Evolutionary conservation across 2,329 filamentous ascomycete genomes (phyloP), one percentile per base, ranked within the genome.

Genomic region (Camptophora hylomeconis): DNA sequence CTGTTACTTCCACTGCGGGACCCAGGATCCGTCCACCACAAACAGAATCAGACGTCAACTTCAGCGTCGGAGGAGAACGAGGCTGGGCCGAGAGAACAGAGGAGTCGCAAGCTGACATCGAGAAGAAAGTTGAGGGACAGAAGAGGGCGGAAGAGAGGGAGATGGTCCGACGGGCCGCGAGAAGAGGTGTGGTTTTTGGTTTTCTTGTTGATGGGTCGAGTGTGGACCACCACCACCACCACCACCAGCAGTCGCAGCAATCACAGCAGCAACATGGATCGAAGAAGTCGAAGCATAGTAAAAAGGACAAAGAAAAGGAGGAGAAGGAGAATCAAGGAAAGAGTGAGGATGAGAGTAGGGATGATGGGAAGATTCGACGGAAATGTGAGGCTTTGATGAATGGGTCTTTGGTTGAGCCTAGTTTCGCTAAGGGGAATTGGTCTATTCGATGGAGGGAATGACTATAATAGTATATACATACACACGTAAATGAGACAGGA

Each of bases 341-440:
- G 12, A 15, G 7, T 26, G 24, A 11, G 7, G n/a, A 14, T 19
- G 31, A 2, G 13, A 38, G 2, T 18, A 33, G 7, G 31, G 35
- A 21, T 9, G 17, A 12, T 16, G 13, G 3, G 24, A 28, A 16
- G 21, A 34, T 11, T 13, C 4, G 48, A 36, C 56, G 58, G 32
- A 61, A 65, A 38, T 72, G 68, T 33, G 70, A 75, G 46, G 69
- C 68, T 5, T 52, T 74, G 2, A 72, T 73, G 67, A 56, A 60
- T 21, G 67, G 65, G 1, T 58, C 58, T 24, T 64, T 73, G 3
- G 67, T 73, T 1, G 70, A 75, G 45, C 60, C 67, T 3, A 68
- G 65, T 33, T 75, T 66, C 47, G 69, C 69, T 0, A 75, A 74
- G 39, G 69, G 69, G 0, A 61, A 73, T 24, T 75, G 68, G 69